phyloP scores from a whole-genome alignment of 176 grass and related monocot species.

The Oryza rufipogon region DNA sequence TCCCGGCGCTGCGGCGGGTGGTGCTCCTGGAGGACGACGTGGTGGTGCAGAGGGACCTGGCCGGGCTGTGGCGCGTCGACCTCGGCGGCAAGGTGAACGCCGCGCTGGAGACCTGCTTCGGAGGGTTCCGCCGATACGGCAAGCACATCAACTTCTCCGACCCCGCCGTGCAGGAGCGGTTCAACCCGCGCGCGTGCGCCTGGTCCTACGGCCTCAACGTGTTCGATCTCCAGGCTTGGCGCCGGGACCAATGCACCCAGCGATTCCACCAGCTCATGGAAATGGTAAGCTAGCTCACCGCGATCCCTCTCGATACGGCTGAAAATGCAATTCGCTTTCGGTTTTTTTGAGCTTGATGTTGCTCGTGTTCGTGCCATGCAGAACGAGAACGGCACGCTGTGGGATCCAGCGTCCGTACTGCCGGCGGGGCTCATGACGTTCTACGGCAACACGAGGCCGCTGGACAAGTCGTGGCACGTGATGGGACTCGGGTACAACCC shows the following conservation, averaged over 20 bases:
- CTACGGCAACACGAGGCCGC: constrained; percentile 82
- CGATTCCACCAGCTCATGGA: constrained; percentile 55
- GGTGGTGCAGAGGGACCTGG: constrained; percentile 86
- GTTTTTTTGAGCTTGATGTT: constrained; percentile 1
- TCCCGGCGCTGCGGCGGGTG: constrained; percentile 62
- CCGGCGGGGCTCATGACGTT: constrained; percentile 83
- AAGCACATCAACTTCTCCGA: constrained; percentile 92
- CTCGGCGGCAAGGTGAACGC: constrained; percentile 74
- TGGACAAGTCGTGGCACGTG: constrained; percentile 94
- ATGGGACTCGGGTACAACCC: constrained; percentile 96
- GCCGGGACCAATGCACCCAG: constrained; percentile 51
- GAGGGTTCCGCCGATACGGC: constrained; percentile 72
- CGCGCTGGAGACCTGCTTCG: constrained; percentile 86
- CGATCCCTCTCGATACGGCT: not conserved
- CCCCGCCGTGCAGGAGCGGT: constrained; percentile 44
- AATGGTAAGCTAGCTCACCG: constrained; percentile 15
- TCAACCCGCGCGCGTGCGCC: constrained; percentile 66
- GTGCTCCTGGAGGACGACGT: constrained; percentile 91
- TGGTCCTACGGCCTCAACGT: constrained; percentile 81
- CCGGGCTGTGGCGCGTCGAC: constrained; percentile 68
- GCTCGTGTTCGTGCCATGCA: not conserved
- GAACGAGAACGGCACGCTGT: constrained; percentile 88
- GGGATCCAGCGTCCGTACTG: constrained; percentile 67
- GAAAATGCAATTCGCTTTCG: not conserved
- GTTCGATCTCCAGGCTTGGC: constrained; percentile 59